A percentile compares a stretch with the other conserved stretches of the same genome.
These are phyloP conservation scores for Sophora flavescens DNA, from an alignment of 306 rosid species.

Conservation along the genomic window DNA sequence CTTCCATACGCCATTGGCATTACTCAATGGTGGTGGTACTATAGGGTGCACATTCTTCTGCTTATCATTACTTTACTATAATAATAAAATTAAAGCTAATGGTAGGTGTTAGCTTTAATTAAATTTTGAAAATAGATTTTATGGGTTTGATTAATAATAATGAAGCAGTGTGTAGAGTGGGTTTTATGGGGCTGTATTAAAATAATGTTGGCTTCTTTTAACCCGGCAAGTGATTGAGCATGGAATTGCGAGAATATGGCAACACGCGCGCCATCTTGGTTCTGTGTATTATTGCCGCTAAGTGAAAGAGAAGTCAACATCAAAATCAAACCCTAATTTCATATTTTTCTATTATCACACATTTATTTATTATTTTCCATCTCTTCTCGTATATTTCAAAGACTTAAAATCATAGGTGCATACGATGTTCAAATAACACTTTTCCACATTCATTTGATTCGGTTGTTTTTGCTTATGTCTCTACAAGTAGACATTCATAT, in stretches of 20 bases:
- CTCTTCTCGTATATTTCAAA: too few relatives aligned
- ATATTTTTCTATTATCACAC: too few relatives aligned
- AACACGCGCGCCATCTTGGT: constrained; percentile 23
- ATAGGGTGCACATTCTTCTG: constrained; percentile 19
- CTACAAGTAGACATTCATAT: background rate
- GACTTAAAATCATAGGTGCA: too few relatives aligned
- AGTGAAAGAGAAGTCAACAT: background rate
- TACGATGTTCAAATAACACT: too few relatives aligned
- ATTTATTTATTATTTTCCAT: too few relatives aligned
- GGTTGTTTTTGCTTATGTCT: too few relatives aligned
- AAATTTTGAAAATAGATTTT: background rate
- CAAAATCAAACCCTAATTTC: too few relatives aligned
- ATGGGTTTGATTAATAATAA: background rate
- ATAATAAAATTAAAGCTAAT: constrained; percentile 20
- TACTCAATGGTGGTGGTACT: constrained; percentile 33
- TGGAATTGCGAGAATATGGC: constrained; percentile 59
- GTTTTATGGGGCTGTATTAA: constrained; percentile 50
- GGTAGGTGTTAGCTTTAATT: background rate
- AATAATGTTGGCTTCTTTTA: constrained; percentile 66
- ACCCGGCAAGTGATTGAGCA: constrained; percentile 73
- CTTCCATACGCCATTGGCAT: constrained; percentile 16
- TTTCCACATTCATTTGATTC: too few relatives aligned
- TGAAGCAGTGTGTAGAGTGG: constrained; percentile 37
- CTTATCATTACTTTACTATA: constrained; percentile 17
- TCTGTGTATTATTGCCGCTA: constrained; percentile 8